phyloP scores from a whole-genome alignment of 2,329 filamentous ascomycete species.

The Penicillium digitatum region DNA sequence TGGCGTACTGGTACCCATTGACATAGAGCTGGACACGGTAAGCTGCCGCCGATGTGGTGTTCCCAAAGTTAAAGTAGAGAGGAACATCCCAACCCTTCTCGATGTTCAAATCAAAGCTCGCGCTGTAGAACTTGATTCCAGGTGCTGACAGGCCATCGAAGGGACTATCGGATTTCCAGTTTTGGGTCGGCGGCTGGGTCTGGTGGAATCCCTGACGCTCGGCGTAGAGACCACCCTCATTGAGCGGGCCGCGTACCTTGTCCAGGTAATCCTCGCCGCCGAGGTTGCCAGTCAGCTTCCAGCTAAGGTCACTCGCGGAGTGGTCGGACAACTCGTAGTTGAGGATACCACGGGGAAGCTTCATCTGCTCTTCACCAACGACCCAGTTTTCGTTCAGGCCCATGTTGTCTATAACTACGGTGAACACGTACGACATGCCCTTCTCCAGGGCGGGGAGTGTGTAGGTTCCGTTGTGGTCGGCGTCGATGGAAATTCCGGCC shows the following conservation, averaged over 20 bases:
- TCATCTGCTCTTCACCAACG: constrained; percentile 57
- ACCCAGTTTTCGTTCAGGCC: constrained; percentile 65
- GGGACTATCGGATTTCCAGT: constrained; percentile 36
- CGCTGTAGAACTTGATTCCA: constrained; percentile 53
- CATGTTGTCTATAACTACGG: constrained; percentile 68
- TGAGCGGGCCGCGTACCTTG: constrained; percentile 51
- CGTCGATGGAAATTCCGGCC: constrained; percentile 51
- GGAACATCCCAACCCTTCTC: constrained; percentile 55
- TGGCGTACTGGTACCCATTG: constrained; percentile 72
- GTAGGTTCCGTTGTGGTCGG: constrained; percentile 55
- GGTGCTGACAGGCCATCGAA: constrained; percentile 43
- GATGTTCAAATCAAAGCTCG: constrained; percentile 50
- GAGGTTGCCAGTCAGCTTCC: constrained; percentile 59
- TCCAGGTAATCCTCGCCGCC: constrained; percentile 55
- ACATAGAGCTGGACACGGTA: constrained; percentile 66
- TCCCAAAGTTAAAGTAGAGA: constrained; percentile 50
- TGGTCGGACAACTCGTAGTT: constrained; percentile 41
- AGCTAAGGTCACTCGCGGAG: constrained; percentile 38
- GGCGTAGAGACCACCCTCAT: constrained; percentile 55
- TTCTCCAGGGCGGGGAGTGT: constrained; percentile 51
- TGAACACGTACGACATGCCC: constrained; percentile 59
- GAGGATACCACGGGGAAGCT: constrained; percentile 55
- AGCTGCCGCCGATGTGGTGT: constrained; percentile 47
- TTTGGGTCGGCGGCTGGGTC: constrained; percentile 42
- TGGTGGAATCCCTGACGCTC: constrained; percentile 57